Evolutionary conservation across 1,139 yeast genomes (phyloP).

Genomic region (Hyphopichia fennica): DNA sequence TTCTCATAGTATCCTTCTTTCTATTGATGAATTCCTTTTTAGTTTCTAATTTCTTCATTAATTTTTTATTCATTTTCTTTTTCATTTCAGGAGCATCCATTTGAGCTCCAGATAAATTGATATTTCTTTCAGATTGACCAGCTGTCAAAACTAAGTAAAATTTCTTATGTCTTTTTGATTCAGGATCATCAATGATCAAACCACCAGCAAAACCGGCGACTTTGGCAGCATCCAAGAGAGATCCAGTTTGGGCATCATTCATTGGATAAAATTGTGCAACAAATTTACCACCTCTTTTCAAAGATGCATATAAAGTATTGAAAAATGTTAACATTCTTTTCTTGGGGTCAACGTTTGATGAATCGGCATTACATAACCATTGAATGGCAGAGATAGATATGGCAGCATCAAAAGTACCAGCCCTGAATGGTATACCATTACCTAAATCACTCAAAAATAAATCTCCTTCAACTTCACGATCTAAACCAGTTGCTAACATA

Average conservation of each 20-base stretch:
- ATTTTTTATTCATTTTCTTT: slow-evolving; percentile 45
- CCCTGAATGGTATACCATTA: slow-evolving; percentile 88
- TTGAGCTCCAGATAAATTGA: slow-evolving; percentile 77
- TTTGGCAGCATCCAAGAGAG: slow-evolving; percentile 81
- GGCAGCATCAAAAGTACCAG: slow-evolving; percentile 97
- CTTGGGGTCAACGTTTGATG: slow-evolving; percentile 81
- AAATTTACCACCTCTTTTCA: slow-evolving; percentile 93
- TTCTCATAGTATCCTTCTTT: slow-evolving; percentile 91
- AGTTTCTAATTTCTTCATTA: slow-evolving; percentile 63
- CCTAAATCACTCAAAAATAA: slow-evolving; percentile 91
- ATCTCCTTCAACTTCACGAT: slow-evolving; percentile 92
- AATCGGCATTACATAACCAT: slow-evolving; percentile 97
- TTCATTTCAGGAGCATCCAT: slow-evolving; percentile 63
- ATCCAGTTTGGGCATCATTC: slow-evolving; percentile 79
- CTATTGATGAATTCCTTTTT: slow-evolving; percentile 80
- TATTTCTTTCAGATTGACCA: slow-evolving; percentile 67
- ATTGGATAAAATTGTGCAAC: slow-evolving; percentile 97
- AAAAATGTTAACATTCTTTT: slow-evolving; percentile 78
- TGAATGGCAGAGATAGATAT: slow-evolving; percentile 94
- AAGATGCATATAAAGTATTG: slow-evolving; percentile 80
- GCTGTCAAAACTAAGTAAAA: slow-evolving; percentile 89
- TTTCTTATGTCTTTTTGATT: slow-evolving; percentile 86
- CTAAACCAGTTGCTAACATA: slow-evolving; percentile 93
- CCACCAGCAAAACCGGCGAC: slow-evolving; percentile 98
- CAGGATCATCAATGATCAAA: slow-evolving; percentile 89